A percentile compares a stretch with the other conserved stretches of the same genome.
Evolutionary conservation across 208 protist species (phyloP).

Genomic region (Trypanosomatidae sp.): DNA sequence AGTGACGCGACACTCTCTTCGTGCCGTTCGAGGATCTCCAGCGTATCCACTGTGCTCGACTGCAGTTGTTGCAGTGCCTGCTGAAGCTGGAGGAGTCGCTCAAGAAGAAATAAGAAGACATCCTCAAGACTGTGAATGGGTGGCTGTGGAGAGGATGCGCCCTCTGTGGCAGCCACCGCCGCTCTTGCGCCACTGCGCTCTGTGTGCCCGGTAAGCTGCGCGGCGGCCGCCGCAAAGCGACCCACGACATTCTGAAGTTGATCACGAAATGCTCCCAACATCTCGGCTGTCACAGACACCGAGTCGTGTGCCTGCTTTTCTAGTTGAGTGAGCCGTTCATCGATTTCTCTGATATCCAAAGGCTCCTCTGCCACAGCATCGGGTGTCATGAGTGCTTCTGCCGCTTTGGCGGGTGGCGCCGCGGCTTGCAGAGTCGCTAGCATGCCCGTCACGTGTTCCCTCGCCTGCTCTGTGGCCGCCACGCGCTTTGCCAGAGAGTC

Average conservation of each 20-base stretch:
- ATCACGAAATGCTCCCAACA: slow-evolving; percentile 34
- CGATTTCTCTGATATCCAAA: slow-evolving; percentile 8
- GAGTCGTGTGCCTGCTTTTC: slow-evolving; percentile 22
- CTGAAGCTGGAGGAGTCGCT: slow-evolving; percentile 36
- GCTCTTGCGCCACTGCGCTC: background rate
- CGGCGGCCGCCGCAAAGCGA: slow-evolving; percentile 27
- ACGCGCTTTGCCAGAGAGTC: slow-evolving; percentile 5
- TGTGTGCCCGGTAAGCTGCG: slow-evolving; percentile 4
- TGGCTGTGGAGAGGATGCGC: background rate
- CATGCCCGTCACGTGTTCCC: background rate
- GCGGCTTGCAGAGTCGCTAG: background rate
- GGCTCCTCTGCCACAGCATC: slow-evolving; percentile 7
- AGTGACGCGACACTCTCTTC: slow-evolving; percentile 52
- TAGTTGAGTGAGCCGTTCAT: slow-evolving; percentile 17
- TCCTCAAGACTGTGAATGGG: slow-evolving; percentile 46
- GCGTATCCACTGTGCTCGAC: slow-evolving; percentile 46
- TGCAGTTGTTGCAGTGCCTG: slow-evolving; percentile 48
- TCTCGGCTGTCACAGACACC: slow-evolving; percentile 29
- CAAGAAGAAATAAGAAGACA: slow-evolving; percentile 64
- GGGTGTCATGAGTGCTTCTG: background rate
- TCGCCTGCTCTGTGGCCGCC: slow-evolving; percentile 1
- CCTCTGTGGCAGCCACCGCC: background rate
- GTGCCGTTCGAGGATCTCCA: slow-evolving; percentile 76
- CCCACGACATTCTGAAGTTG: slow-evolving; percentile 48
- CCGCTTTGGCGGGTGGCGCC: background rate